Evolutionary conservation across 2,329 filamentous ascomycete genomes (phyloP).

Genomic region (Colletotrichum tamarilloi): DNA sequence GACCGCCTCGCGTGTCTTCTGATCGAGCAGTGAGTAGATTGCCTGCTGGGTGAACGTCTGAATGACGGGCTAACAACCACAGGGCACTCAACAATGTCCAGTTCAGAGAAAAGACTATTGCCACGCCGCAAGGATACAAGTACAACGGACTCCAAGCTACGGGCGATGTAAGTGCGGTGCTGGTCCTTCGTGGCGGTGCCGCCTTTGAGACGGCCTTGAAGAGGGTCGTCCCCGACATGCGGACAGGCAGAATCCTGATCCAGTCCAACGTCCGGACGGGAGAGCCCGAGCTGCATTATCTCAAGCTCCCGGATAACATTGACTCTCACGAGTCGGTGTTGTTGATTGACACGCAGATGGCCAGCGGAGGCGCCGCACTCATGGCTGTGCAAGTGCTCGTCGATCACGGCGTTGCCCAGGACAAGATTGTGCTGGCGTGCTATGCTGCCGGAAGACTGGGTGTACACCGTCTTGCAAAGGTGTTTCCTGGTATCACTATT

Average conservation of each 20-base stretch:
- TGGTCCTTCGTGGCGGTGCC: slow-evolving; percentile 88
- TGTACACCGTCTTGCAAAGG: slow-evolving; percentile 84
- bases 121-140: slow-evolving; percentile 75
- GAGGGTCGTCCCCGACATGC: slow-evolving; percentile 91
- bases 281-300: slow-evolving; percentile 93
- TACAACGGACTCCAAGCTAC: slow-evolving; percentile 79
- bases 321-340: slow-evolving; percentile 82
- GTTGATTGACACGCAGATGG: slow-evolving; percentile 93
- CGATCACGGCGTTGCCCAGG: slow-evolving; percentile 88
- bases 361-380: slow-evolving; percentile 83
- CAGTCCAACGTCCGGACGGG: slow-evolving; percentile 87
- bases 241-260: slow-evolving; percentile 88
- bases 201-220: slow-evolving; percentile 89
- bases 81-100: slow-evolving; percentile 82
- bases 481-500: slow-evolving; percentile 88
- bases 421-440: slow-evolving; percentile 90
- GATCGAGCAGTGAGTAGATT: slow-evolving; percentile 73
- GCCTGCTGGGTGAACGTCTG: too few species aligned
- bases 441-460: slow-evolving; percentile 90
- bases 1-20: slow-evolving; percentile 88
- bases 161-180: slow-evolving; percentile 85
- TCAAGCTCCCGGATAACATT: slow-evolving; percentile 82
- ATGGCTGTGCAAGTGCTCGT: slow-evolving; percentile 98
- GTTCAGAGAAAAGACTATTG: slow-evolving; percentile 72
- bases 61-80: slow-evolving; percentile 18